These are phyloP conservation scores for Neoascochyta sp. DNA, from an alignment of 2,329 filamentous ascomycete genomes.

Conservation along the genomic window DNA sequence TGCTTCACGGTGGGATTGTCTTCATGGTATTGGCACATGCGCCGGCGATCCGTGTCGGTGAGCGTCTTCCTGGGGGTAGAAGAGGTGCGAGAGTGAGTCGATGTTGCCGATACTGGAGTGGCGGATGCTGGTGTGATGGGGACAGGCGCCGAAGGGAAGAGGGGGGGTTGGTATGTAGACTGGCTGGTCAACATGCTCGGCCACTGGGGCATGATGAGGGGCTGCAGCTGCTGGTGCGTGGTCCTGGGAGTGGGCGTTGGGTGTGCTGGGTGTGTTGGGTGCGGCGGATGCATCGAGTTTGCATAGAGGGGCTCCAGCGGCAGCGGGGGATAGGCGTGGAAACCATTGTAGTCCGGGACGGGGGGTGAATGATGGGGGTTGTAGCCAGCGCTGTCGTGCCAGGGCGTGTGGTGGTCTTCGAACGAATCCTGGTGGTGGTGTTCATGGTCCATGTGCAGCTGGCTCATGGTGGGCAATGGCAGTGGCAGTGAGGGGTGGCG, in stretches of 20 bases:
- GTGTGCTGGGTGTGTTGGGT: constrained; percentile 21
- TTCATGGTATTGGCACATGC: constrained; percentile 92
- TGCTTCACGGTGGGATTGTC: constrained; percentile 89
- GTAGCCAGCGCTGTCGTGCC: constrained; percentile 32
- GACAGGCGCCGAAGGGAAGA: constrained; percentile 37
- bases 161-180: constrained; percentile 39
- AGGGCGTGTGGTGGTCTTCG: constrained; percentile 34
- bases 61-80: constrained; percentile 78
- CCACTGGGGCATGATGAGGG: constrained; percentile 41
- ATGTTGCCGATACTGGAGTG: constrained; percentile 40
- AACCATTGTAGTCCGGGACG: constrained; percentile 41
- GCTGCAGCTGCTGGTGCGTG: constrained; percentile 40
- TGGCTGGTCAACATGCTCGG: constrained; percentile 44
- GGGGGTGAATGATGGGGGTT: constrained; percentile 39
- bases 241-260: too few relatives aligned
- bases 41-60: constrained; percentile 82
- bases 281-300: constrained; percentile 39
- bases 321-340: constrained; percentile 35
- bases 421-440: constrained; percentile 34
- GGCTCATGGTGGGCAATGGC: constrained; percentile 35
- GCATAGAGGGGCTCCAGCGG: constrained; percentile 42
- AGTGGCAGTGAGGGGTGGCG: constrained; percentile 13
- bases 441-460: constrained; percentile 43
- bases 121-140: constrained; percentile 38
- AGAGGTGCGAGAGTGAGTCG: constrained; percentile 40